These are phyloP conservation scores for Kwoniella botswanensis DNA, from an alignment of 768 basidiomycete species.

Conservation along the genomic window DNA sequence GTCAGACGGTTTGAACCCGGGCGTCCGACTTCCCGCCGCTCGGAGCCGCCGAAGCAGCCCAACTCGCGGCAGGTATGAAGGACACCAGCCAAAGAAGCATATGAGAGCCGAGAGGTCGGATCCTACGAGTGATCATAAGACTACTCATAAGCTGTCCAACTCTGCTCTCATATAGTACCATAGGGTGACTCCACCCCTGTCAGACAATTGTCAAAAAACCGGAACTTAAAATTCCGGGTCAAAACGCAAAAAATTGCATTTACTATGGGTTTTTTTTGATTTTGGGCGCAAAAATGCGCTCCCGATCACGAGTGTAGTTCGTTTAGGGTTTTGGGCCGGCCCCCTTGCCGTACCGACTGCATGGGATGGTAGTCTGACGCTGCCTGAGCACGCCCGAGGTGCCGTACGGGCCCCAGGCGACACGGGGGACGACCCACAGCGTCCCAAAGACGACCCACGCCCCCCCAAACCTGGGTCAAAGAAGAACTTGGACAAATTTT, in stretches of 20 bases:
- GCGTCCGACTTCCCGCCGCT: constrained; percentile 7
- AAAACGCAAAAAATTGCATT: constrained; percentile 31
- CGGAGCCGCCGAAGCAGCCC: constrained; percentile 16
- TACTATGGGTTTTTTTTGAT: constrained; percentile 17
- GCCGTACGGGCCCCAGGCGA: background rate
- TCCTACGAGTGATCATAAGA: background rate
- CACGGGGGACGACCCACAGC: background rate
- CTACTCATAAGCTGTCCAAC: background rate
- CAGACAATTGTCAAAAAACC: constrained; percentile 20
- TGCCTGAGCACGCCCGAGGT: constrained; percentile 1
- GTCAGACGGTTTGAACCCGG: background rate
- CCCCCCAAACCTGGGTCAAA: constrained; percentile 75
- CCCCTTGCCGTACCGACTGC: background rate
- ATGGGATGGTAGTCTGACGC: background rate
- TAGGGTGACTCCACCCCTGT: constrained; percentile 11
- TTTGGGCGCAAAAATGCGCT: constrained; percentile 20
- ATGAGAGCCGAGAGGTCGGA: constrained; percentile 1
- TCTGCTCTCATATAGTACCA: constrained; percentile 27
- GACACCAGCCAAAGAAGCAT: constrained; percentile 12
- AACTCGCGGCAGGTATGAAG: constrained; percentile 9
- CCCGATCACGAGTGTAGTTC: constrained; percentile 17
- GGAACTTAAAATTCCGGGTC: constrained; percentile 21
- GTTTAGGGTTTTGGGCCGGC: background rate
- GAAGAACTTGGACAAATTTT: constrained; percentile 68
- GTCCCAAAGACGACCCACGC: constrained; percentile 70